These are phyloP conservation scores for Teunomyces panamensis DNA, from an alignment of 805 yeast species.

Conservation along the genomic window DNA sequence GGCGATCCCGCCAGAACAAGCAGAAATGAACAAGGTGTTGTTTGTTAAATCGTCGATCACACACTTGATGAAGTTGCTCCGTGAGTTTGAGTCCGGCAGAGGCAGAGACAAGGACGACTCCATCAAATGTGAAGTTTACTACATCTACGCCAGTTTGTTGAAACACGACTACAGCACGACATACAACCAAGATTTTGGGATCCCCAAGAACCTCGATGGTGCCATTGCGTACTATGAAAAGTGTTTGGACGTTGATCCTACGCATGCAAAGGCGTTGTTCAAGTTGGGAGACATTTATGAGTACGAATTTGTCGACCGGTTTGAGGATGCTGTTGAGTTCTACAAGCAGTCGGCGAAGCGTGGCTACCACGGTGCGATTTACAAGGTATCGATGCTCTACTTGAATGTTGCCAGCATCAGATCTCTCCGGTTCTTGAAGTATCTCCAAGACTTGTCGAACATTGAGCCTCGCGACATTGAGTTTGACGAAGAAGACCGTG, in stretches of 20 bases:
- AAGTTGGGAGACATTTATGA: conserved; percentile 41
- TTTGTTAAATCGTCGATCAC: conserved; percentile 38
- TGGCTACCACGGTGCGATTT: conserved; percentile 46
- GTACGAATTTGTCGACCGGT: conserved; percentile 26
- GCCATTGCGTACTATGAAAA: conserved; percentile 31
- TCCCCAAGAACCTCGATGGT: conserved; percentile 24
- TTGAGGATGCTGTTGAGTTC: conserved; percentile 30
- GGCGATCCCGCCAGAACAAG: conserved; percentile 27
- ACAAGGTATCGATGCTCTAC: conserved; percentile 36
- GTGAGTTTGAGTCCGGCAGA: conserved; percentile 28
- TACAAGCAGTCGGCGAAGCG: conserved; percentile 37
- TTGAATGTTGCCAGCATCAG: conserved; percentile 33
- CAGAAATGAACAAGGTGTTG: conserved; percentile 27
- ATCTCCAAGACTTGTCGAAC: conserved; percentile 35
- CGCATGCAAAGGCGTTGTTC: conserved; percentile 31
- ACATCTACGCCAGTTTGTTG: conserved; percentile 35
- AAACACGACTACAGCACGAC: conserved; percentile 30
- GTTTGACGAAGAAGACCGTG: conserved; percentile 35
- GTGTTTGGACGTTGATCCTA: conserved; percentile 30
- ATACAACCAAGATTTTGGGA: conserved; percentile 36
- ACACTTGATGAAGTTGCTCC: conserved; percentile 35
- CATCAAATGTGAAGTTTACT: conserved; percentile 31
- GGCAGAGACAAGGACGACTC: conserved; percentile 13
- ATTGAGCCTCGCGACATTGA: conserved; percentile 36
- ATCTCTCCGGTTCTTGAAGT: conserved; percentile 32